Conservation (phyloP, 306 rosid genomes). For the Acacia crassicarpa region DNA sequence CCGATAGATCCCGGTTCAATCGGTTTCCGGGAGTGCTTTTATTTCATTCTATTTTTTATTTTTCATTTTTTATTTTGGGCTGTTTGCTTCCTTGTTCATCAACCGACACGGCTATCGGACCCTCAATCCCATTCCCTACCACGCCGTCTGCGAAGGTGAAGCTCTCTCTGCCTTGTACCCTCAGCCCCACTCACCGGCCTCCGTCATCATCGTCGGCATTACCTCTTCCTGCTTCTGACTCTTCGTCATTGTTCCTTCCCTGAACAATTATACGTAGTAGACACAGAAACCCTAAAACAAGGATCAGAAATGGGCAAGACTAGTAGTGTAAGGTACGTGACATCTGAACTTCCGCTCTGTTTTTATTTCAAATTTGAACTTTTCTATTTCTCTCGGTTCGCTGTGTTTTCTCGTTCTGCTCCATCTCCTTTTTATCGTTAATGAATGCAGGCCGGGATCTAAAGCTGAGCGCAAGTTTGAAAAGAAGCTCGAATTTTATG, state of each 20-base stretch:
- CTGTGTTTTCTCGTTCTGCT: background rate
- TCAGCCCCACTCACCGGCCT: too few species aligned
- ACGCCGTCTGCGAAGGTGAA: too few species aligned
- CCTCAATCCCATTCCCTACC: too few species aligned
- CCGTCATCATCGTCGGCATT: too few species aligned
- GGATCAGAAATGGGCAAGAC: conserved; percentile 46
- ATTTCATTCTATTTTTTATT: too few species aligned
- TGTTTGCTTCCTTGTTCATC: too few species aligned
- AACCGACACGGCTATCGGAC: too few species aligned
- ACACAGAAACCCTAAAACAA: background rate
- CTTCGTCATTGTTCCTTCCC: background rate
- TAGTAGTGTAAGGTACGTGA: conserved; percentile 15
- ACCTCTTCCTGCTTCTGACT: too few species aligned
- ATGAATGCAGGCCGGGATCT: conserved; percentile 34
- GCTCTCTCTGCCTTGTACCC: too few species aligned
- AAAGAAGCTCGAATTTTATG: conserved; percentile 48
- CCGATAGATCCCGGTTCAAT: too few species aligned
- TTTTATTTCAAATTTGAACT: background rate
- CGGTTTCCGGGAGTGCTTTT: too few species aligned
- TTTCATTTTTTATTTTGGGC: too few species aligned
- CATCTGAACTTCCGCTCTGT: background rate
- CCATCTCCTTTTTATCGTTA: background rate
- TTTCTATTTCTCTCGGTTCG: background rate
- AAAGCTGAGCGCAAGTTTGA: conserved; percentile 39
- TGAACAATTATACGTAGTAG: background rate